Evolutionary conservation across 2,329 filamentous ascomycete species (phyloP).

Genomic region (Nothopassalora personata): DNA sequence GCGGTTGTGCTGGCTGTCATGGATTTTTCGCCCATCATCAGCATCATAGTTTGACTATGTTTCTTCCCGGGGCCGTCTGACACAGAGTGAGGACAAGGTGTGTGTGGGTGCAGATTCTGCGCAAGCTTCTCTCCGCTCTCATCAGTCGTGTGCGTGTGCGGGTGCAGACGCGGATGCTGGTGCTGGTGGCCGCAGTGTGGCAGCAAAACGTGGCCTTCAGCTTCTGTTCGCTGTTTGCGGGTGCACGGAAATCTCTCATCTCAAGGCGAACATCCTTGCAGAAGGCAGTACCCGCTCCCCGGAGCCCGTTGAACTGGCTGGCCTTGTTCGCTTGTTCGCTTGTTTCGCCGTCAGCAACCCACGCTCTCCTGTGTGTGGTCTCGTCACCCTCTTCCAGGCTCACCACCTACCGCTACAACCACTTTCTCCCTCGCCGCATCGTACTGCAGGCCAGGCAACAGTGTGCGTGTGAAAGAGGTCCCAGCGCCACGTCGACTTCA

Average conservation of each 20-base stretch:
- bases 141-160: neutral
- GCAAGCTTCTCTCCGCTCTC: neutral
- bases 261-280: neutral
- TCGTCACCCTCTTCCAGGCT: neutral
- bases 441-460: constrained; percentile 3
- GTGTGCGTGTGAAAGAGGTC: neutral
- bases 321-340: too few relatives aligned
- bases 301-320: neutral
- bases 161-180: neutral
- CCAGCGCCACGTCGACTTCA: neutral
- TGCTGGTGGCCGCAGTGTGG: too few relatives aligned
- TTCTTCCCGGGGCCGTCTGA: neutral
- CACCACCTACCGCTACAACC: neutral
- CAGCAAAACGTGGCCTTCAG: neutral
- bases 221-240: neutral
- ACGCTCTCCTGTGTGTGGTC: neutral
- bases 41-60: neutral
- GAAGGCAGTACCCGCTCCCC: neutral
- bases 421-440: neutral
- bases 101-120: neutral
- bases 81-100: neutral
- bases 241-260: neutral
- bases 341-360: neutral
- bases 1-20: neutral
- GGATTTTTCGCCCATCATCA: neutral